Evolutionary conservation across 2,329 filamentous ascomycete species (phyloP).

Genomic region (Epichloe sibirici): DNA sequence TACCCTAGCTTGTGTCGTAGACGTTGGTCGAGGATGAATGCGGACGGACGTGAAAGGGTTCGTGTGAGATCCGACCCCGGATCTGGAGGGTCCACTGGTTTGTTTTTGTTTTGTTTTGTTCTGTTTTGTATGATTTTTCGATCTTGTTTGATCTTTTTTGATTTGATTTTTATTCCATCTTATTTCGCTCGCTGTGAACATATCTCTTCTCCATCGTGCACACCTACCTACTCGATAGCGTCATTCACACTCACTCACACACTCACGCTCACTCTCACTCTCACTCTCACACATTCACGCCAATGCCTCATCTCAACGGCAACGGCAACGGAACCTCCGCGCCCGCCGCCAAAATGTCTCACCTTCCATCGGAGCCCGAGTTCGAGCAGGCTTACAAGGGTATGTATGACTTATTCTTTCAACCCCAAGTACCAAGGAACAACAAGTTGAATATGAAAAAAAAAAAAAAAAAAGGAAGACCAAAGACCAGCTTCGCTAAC

Average conservation of each 20-base stretch:
- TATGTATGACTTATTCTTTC: constrained; percentile 35
- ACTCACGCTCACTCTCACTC: not conserved
- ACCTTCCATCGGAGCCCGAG: constrained; percentile 82
- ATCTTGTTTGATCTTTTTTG: no score
- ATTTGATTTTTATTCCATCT: no score
- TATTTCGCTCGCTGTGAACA: no score
- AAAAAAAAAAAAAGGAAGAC: not conserved
- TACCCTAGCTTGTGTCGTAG: no score
- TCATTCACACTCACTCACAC: no score
- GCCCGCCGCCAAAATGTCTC: constrained; percentile 50
- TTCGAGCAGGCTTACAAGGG: constrained; percentile 98
- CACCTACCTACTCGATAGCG: no score
- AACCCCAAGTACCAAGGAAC: not conserved
- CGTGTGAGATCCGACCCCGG: no score
- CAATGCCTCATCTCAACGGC: constrained; percentile 4
- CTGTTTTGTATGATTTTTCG: no score
- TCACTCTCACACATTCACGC: not conserved
- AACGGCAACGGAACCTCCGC: constrained; percentile 1
- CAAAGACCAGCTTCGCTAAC: not conserved
- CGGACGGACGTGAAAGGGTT: not conserved
- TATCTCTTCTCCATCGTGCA: no score
- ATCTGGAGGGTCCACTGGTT: no score
- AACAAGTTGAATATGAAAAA: not conserved
- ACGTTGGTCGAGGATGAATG: not conserved
- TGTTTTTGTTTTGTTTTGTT: no score